Conservation (phyloP, 768 basidiomycete species). For the Jaapia argillacea region DNA sequence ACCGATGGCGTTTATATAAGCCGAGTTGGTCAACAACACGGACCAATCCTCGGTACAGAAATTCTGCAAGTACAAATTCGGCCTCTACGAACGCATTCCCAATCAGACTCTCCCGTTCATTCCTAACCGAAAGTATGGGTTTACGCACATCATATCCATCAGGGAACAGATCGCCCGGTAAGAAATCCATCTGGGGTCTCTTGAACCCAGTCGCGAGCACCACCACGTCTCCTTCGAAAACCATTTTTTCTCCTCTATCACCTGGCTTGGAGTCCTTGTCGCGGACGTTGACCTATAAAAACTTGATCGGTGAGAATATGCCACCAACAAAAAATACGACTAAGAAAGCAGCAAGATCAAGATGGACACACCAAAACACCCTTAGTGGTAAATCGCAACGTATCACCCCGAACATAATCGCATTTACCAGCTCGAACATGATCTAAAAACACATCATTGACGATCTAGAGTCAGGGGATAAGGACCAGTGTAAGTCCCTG, state of each 20-base stretch:
- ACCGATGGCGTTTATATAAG: conserved; percentile 42
- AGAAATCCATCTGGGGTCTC: conserved; percentile 33
- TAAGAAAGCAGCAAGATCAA: no score
- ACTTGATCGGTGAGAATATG: no score
- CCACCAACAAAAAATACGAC: no score
- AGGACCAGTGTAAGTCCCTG: not conserved
- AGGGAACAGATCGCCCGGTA: conserved; percentile 38
- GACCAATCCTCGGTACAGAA: conserved; percentile 47
- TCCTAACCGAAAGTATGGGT: not conserved
- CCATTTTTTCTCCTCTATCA: conserved; percentile 20
- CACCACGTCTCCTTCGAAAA: conserved; percentile 34
- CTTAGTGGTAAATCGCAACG: conserved; percentile 23
- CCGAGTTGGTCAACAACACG: conserved; percentile 38
- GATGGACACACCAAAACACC: no score
- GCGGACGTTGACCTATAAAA: conserved; percentile 31
- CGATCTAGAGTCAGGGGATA: conserved; percentile 21
- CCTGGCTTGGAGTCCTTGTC: conserved; percentile 22
- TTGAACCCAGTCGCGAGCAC: conserved; percentile 46
- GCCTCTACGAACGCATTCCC: conserved; percentile 20
- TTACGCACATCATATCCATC: conserved; percentile 32
- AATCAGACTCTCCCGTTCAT: not conserved
- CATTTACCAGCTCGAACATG: conserved; percentile 33
- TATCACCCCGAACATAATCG: conserved; percentile 39
- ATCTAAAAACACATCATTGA: conserved; percentile 40
- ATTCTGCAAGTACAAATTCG: conserved; percentile 43